These are phyloP conservation scores for Podosphaera leucotricha DNA, from an alignment of 2,329 filamentous ascomycete genomes.

Conservation along the genomic window DNA sequence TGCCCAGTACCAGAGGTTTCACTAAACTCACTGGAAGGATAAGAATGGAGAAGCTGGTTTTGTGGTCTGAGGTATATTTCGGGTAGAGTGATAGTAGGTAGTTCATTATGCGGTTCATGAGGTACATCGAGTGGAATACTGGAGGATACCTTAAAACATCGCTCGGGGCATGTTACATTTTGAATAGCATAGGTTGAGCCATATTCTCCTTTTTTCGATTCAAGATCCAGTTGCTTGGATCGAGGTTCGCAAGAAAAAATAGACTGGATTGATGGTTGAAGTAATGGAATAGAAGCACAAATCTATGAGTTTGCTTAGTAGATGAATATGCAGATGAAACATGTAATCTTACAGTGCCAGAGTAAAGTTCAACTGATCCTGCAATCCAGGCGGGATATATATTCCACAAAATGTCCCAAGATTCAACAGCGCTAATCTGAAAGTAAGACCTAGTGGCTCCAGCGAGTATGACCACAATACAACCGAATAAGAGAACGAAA, in stretches of 20 bases:
- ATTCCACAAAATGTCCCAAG: not conserved
- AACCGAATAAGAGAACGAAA: not conserved
- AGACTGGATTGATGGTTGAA: not conserved
- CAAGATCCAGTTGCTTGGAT: not conserved
- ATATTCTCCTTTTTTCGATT: not conserved
- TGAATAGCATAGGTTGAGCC: no score
- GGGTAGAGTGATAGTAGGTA: no score
- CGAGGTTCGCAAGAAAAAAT: not conserved
- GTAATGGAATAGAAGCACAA: not conserved
- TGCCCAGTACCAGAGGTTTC: no score
- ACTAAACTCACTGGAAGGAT: no score
- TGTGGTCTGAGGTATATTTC: no score
- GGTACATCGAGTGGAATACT: no score
- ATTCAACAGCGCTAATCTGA: not conserved
- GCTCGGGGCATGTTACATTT: no score
- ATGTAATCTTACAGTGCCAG: not conserved
- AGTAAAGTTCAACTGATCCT: not conserved
- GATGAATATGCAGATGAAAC: not conserved
- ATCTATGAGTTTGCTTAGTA: not conserved
- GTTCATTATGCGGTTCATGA: no score
- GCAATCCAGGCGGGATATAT: conserved; percentile 1
- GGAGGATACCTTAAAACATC: no score
- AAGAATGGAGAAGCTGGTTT: no score
- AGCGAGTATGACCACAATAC: not conserved
- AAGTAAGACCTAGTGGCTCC: not conserved